Evolutionary conservation across 225 moss, liverwort and hornwort genomes (phyloP).

Genomic region (Takakia lepidozioides): DNA sequence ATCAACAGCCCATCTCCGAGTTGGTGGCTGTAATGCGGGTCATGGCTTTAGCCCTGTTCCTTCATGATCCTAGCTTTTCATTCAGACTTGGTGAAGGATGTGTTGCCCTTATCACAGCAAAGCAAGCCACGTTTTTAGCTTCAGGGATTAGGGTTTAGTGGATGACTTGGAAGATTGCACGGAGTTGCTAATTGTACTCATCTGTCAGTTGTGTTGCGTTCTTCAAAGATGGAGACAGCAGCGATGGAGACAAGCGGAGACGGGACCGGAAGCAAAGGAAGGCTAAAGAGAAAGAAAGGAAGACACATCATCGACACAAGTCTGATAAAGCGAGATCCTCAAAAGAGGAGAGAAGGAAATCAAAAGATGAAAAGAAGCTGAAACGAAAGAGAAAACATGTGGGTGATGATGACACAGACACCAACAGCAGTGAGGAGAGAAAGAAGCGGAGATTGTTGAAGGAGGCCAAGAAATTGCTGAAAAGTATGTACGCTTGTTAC

Average conservation of each 20-base stretch:
- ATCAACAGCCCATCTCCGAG: too few relatives aligned
- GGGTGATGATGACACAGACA: conserved; percentile 38
- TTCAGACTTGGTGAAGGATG: too few relatives aligned
- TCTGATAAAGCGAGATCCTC: conserved; percentile 31
- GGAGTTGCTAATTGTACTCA: too few relatives aligned
- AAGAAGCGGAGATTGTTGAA: conserved; percentile 61
- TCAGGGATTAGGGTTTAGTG: too few relatives aligned
- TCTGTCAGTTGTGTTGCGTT: conserved; percentile 34
- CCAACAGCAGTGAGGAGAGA: conserved; percentile 29
- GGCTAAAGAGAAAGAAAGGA: conserved; percentile 35
- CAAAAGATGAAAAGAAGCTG: conserved; percentile 30
- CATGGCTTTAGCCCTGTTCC: too few relatives aligned
- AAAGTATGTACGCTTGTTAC: conserved; percentile 20
- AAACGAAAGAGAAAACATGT: conserved; percentile 37
- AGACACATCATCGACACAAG: conserved; percentile 22
- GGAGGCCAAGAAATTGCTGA: conserved; percentile 61
- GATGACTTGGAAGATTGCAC: too few relatives aligned
- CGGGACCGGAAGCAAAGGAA: conserved; percentile 40
- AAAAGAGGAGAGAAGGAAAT: conserved; percentile 30
- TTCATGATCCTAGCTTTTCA: too few relatives aligned
- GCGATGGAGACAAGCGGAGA: conserved; percentile 50
- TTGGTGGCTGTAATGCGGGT: too few relatives aligned
- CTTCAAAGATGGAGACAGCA: conserved; percentile 54
- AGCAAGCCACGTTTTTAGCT: too few relatives aligned
- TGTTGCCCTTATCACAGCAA: too few relatives aligned